Base-by-base conservation (phyloP, 352 stramenopile species). In the Globisporangium mamillatum region DNA sequence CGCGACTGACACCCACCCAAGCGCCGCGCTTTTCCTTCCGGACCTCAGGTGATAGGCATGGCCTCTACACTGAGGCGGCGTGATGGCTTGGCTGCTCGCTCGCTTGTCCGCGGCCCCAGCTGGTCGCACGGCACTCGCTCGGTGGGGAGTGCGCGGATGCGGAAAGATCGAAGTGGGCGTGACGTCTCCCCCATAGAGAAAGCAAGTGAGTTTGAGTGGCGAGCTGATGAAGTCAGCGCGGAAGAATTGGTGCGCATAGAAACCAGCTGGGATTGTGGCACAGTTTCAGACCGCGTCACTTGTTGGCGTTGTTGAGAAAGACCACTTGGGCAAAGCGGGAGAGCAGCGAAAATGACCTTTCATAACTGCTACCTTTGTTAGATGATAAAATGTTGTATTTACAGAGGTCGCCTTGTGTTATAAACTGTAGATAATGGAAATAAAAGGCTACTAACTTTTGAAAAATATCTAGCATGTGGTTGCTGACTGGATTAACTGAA, bases 251-350 rank as follows among this genome's bases (percentile, higher is more conserved):
- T 14, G 16, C 10, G 52, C 5, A 24, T 1, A 4, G 54, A 60
- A 60, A 60, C 54, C 52, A 58, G 52, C 52, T 58, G 52, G 52
- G 25, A 32, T 58, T 20, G 52, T 12, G 10, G 52, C 52, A 58
- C 24, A 10, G 18, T 24, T 52, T n/a, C 44, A 52, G 44, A 52
- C 44, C 18, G 18, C 44, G 44, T 52, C 44, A 22, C 44, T 50
- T n/a, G 20, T 50, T 50, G 16, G 8, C 14, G 10, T 16, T 46
- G 2, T 46, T 46, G 38, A 20, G 18, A 50, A 50, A 50, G 41
- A 50, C 41, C 14, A 50, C 41, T 50, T 50, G 41, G 41, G 8
- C 14, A 20, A 20, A n/a, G 41, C 9, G 16, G 41, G 41, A 50
- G 41, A 50, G 41, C 6, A 22, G 6, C 18, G 2, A 50, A 44